Conservation (phyloP, 345 rosid genomes). For the Rhizophora apiculata region DNA sequence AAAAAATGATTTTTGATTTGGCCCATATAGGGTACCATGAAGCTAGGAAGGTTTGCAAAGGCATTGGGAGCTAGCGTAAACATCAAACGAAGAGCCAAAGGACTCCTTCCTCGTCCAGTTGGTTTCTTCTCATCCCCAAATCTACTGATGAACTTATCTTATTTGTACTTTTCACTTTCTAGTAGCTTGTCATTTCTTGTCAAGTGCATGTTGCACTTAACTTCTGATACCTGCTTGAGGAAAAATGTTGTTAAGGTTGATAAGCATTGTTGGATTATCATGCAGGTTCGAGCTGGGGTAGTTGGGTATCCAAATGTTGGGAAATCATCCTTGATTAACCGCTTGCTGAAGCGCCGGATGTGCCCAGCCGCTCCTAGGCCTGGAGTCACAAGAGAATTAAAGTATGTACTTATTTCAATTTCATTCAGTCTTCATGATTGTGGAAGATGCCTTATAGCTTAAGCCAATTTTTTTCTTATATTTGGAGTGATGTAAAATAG, state of each 20-base stretch:
- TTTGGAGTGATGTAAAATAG: neutral
- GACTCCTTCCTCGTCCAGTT: constrained; percentile 84
- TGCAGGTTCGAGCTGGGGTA: constrained; percentile 90
- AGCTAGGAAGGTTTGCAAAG: constrained; percentile 67
- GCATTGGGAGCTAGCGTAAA: constrained; percentile 71
- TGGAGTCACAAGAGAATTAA: constrained; percentile 84
- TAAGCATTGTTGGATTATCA: neutral
- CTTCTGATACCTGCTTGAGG: neutral
- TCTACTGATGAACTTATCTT: neutral
- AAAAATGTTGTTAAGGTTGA: neutral
- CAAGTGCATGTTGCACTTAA: neutral
- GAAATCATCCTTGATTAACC: constrained; percentile 89
- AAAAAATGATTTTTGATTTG: constrained; percentile 12
- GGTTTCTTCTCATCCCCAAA: constrained; percentile 22
- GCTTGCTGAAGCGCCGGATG: constrained; percentile 80
- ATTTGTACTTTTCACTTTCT: neutral
- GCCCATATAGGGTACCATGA: constrained; percentile 68
- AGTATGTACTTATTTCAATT: constrained; percentile 36
- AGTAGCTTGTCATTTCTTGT: neutral
- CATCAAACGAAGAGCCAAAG: constrained; percentile 74
- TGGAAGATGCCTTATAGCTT: neutral
- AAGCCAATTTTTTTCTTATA: neutral
- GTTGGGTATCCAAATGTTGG: constrained; percentile 98
- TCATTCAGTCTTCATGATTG: neutral
- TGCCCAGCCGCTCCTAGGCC: constrained; percentile 96